Evolutionary conservation across 2,329 filamentous ascomycete species (phyloP).

Genomic region (Knoxdaviesia capensis): DNA sequence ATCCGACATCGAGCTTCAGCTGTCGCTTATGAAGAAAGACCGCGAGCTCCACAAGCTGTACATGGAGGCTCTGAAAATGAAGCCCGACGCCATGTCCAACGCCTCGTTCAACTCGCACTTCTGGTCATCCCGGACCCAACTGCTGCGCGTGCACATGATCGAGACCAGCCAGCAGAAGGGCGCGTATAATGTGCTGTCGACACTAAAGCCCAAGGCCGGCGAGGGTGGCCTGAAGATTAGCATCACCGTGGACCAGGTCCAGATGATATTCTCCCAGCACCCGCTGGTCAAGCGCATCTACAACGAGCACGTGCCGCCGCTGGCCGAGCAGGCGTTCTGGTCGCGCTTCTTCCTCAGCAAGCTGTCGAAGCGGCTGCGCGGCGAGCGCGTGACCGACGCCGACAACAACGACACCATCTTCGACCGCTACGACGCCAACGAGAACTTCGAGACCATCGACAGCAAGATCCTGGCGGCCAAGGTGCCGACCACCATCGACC

Average conservation of each 20-base stretch:
- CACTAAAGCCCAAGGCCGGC: conserved; percentile 62
- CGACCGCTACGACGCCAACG: conserved; percentile 65
- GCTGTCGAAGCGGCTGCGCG: conserved; percentile 76
- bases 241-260: conserved; percentile 79
- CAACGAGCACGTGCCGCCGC: conserved; percentile 74
- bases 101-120: conserved; percentile 79
- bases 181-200: conserved; percentile 82
- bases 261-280: conserved; percentile 83
- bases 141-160: conserved; percentile 78
- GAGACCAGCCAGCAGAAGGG: conserved; percentile 73
- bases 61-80: conserved; percentile 62
- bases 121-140: conserved; percentile 74
- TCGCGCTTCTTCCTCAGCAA: conserved; percentile 82
- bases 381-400: conserved; percentile 62
- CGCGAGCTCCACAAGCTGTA: conserved; percentile 62
- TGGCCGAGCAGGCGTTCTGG: conserved; percentile 74
- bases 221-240: conserved; percentile 61
- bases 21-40: conserved; percentile 72
- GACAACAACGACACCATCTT: conserved; percentile 63
- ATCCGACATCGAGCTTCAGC: conserved; percentile 62
- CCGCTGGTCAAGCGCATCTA: conserved; percentile 79
- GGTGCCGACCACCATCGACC: conserved; percentile 75
- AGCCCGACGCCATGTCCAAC: conserved; percentile 65
- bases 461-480: conserved; percentile 38
- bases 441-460: conserved; percentile 35